Conservation (phyloP, 129 eudicot species). For the Chrysanthemum seticuspe region DNA sequence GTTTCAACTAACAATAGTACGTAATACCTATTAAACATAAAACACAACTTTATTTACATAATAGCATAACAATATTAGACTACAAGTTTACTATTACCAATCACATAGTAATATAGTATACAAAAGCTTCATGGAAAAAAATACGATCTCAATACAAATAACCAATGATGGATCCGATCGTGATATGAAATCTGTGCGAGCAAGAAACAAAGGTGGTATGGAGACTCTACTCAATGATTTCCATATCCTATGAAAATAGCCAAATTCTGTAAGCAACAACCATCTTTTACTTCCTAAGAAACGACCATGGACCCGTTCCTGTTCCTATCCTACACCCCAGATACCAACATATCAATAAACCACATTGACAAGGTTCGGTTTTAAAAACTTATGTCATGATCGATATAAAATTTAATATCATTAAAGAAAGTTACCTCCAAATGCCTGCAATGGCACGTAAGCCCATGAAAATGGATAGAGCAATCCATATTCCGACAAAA, state of each 20-base stretch:
- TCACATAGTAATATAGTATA: neutral
- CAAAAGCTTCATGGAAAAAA: neutral
- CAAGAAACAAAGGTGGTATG: neutral
- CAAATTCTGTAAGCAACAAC: conserved; percentile 8
- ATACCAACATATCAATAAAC: neutral
- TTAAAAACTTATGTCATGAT: neutral
- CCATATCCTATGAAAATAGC: neutral
- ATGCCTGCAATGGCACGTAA: conserved; percentile 71
- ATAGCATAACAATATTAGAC: neutral
- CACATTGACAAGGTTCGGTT: too few relatives aligned
- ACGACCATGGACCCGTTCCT: conserved; percentile 79
- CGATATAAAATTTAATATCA: neutral
- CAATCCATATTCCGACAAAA: conserved; percentile 81
- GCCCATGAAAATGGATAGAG: conserved; percentile 70
- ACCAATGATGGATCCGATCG: neutral
- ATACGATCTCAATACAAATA: neutral
- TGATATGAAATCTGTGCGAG: neutral
- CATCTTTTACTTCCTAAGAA: conserved; percentile 39
- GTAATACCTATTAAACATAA: too few relatives aligned
- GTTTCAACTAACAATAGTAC: too few relatives aligned
- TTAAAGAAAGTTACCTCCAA: conserved; percentile 54
- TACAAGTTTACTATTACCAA: neutral
- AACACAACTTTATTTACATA: too few relatives aligned
- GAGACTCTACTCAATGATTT: neutral
- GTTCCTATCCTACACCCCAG: conserved; percentile 61